Evolutionary conservation across 352 stramenopile species (phyloP).

Genomic region (Elongisporangium undulatum): DNA sequence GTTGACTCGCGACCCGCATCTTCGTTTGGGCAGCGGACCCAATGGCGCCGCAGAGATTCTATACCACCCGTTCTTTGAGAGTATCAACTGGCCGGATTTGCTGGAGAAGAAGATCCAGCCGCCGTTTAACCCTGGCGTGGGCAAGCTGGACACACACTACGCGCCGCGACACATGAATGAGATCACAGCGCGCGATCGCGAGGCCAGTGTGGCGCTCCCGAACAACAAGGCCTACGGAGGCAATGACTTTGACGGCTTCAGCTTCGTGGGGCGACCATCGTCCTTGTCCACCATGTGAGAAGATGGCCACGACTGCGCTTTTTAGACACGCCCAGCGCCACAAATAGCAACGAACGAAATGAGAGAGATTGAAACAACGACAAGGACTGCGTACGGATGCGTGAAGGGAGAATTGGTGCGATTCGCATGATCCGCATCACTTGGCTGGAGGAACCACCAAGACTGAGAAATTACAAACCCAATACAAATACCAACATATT

Average conservation of each 20-base stretch:
- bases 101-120: constrained; percentile 76
- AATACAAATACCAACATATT: constrained; percentile 1
- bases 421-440: background rate
- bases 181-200: constrained; percentile 81
- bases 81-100: constrained; percentile 88
- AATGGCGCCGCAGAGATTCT: constrained; percentile 88
- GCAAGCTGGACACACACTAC: constrained; percentile 85
- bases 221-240: constrained; percentile 34
- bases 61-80: constrained; percentile 90
- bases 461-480: background rate
- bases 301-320: constrained; percentile 2
- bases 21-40: constrained; percentile 92
- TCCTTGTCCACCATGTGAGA: constrained; percentile 49
- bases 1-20: constrained; percentile 94
- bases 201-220: constrained; percentile 67
- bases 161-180: constrained; percentile 85
- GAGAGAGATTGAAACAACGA: constrained; percentile 2
- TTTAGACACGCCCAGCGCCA: background rate
- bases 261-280: constrained; percentile 85
- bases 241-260: constrained; percentile 90
- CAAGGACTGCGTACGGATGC: constrained; percentile 1
- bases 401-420: constrained; percentile 3
- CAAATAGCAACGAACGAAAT: background rate
- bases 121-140: constrained; percentile 87
- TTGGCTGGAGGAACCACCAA: background rate